Evolutionary conservation across 202 grass and related monocot genomes (phyloP), one percentile per base, ranked within the genome.

Genomic region (Hordeum pubiflorum): DNA sequence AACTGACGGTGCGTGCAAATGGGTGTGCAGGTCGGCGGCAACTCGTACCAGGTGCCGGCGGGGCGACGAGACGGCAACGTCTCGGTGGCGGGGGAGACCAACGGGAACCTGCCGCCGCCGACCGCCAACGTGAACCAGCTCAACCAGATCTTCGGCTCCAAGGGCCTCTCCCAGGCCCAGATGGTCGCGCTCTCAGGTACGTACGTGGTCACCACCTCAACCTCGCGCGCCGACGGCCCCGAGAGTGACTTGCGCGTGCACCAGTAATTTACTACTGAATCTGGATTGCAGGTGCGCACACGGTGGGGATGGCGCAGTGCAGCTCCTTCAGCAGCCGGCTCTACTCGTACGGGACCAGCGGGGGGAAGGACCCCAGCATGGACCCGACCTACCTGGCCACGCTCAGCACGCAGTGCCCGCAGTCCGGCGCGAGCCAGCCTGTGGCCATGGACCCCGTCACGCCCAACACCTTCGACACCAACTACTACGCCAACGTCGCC

Each of bases 181-280:
- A 92, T 94, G 87, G 86, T 97, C 12, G 40, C 86, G 1, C 89
- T 97, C 17, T 97, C 94, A 4, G 89, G 89, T 91, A 73, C 46
- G 43, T 5, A 5, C 44, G 44, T 48, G 1, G 46, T 54, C 50
- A 54, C 50, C 50, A 54, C 5, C 15, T 7, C 48, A 52, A 7
- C 15, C 48, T 15, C 43, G 4, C 5, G 13, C 43, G 1, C 43
- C 13, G 13, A 15, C 44, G 44, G 44, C 27, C 14, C 46, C 46
- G 46, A 50, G 46, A 50, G 2, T 40, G 39, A 12, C 11, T 41
- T 41, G 31, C 31, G 31, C 31, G 31, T 32, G 31, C 31, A 12
- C 39, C 3, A 5, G 0, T 41, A 10, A 41, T 46, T 46, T 46
- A 46, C 4, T 52, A 6, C 7, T 38, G 46, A 22, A 44, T 31